Evolutionary conservation across 371 early-diverging fungal genomes (phyloP).

Genomic region (Lichtheimia ramosa): DNA sequence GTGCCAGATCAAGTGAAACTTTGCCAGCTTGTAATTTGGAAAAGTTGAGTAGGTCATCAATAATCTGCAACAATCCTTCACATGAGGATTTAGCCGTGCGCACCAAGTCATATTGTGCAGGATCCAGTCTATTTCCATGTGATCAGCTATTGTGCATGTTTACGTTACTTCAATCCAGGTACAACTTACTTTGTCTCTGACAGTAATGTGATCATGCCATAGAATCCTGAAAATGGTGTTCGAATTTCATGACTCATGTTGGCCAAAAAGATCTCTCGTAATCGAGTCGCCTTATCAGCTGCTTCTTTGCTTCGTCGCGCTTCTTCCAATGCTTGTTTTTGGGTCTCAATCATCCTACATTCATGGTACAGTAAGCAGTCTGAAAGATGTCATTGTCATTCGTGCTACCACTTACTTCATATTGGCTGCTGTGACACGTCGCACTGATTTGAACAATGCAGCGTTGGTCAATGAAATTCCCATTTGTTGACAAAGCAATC

Average conservation of each 20-base stretch:
- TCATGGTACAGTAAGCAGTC: background rate
- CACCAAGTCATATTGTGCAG: no score
- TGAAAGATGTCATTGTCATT: background rate
- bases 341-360: conserved; percentile 46
- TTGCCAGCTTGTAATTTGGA: no score
- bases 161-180: no score
- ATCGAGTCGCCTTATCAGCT: conserved; percentile 37
- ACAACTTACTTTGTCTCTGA: conserved; percentile 42
- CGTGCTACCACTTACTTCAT: conserved; percentile 14
- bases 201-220: conserved; percentile 59
- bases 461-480: conserved; percentile 64
- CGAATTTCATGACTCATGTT: conserved; percentile 61
- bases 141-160: no score
- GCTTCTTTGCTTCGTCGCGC: conserved; percentile 47
- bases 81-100: no score
- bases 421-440: conserved; percentile 42
- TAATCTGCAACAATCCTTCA: no score
- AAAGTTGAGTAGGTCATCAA: no score
- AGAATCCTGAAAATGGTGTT: conserved; percentile 61
- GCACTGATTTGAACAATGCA: conserved; percentile 48
- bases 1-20: no score
- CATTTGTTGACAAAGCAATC: conserved; percentile 57
- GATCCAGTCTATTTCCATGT: no score
- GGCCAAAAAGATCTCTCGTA: conserved; percentile 57
- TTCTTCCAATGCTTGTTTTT: conserved; percentile 45